Conservation (phyloP, 495 filamentous ascomycete species). For the Daldinia vernicosa region DNA sequence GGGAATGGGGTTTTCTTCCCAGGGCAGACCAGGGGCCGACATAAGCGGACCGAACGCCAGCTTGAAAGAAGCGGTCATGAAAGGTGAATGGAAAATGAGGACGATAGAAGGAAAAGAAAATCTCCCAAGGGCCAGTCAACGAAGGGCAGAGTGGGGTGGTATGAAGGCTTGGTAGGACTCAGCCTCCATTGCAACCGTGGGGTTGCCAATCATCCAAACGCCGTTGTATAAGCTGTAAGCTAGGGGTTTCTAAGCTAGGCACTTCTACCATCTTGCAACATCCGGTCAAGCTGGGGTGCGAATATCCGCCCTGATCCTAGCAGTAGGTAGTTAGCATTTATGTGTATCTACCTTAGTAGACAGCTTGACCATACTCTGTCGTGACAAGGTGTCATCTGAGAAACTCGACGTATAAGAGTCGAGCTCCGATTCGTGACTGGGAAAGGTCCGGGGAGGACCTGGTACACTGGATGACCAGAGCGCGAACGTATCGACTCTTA, state of each 20-base stretch:
- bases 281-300: not conserved
- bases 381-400: not conserved
- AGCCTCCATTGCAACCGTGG: no score
- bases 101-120: no score
- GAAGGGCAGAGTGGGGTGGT: no score
- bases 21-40: no score
- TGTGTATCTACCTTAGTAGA: not conserved
- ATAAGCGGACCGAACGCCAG: no score
- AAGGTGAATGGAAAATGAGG: no score
- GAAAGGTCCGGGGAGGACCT: not conserved
- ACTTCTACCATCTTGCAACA: not conserved
- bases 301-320: not conserved
- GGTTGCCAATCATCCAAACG: no score
- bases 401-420: not conserved
- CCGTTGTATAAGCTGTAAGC: not conserved
- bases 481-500: not conserved
- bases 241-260: not conserved
- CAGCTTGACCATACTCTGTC: not conserved
- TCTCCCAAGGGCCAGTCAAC: no score
- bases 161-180: no score
- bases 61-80: no score
- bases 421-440: not conserved
- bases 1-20: no score
- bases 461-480: not conserved
- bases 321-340: not conserved